Conservation (phyloP, 2,329 filamentous ascomycete genomes). For the Tolypocladium endophyticum region DNA sequence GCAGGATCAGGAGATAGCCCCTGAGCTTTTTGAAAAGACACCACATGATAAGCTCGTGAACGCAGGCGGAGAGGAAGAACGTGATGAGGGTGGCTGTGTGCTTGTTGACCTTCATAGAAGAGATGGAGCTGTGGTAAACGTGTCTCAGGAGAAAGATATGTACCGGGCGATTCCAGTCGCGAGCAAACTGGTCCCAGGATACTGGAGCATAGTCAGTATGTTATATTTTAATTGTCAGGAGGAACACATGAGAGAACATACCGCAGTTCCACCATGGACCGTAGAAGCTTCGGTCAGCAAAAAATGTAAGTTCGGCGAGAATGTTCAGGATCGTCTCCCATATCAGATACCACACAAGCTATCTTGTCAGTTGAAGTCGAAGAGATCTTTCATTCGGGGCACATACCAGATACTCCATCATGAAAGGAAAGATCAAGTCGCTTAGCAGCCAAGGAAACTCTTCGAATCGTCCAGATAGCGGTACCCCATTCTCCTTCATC, state of each 20-base stretch:
- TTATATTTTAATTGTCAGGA: not conserved
- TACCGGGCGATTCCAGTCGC: conserved; percentile 70
- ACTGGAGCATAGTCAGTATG: conserved; percentile 18
- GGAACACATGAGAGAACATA: conserved; percentile 12
- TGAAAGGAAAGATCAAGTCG: conserved; percentile 67
- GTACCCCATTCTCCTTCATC: conserved; percentile 57
- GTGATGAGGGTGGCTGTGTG: conserved; percentile 65
- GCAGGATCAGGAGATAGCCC: conserved; percentile 62
- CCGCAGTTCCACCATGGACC: conserved; percentile 53
- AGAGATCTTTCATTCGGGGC: not conserved
- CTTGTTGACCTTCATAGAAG: conserved; percentile 58
- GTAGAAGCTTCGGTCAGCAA: conserved; percentile 68
- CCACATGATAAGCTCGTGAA: conserved; percentile 72
- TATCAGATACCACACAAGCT: conserved; percentile 69
- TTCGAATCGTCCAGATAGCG: conserved; percentile 48
- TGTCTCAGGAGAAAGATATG: conserved; percentile 69
- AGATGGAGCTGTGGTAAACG: conserved; percentile 71
- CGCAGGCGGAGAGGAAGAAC: conserved; percentile 59
- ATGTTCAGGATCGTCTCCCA: conserved; percentile 70
- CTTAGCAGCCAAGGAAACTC: conserved; percentile 67
- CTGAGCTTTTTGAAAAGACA: conserved; percentile 69
- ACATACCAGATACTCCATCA: conserved; percentile 60
- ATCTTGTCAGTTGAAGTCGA: not conserved
- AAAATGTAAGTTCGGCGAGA: conserved; percentile 64
- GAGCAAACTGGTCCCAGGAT: conserved; percentile 66